Percentiles rank a stretch among this genome's conserved stretches.
These are phyloP conservation scores for Suillus subluteus DNA, from an alignment of 768 basidiomycete genomes.

Conservation along the genomic window DNA sequence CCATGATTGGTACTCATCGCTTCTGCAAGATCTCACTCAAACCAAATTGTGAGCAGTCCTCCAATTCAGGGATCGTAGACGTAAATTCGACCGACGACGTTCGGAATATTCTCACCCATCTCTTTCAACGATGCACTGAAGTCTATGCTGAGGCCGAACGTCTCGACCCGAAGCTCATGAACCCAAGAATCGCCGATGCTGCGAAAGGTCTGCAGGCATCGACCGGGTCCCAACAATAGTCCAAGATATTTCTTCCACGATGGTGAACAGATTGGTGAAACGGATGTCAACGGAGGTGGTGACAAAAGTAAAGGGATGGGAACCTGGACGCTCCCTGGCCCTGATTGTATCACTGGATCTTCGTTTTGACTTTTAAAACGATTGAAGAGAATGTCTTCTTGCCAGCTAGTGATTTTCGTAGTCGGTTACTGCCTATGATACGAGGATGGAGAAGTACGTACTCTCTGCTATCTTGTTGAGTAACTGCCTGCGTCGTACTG, in stretches of 20 bases:
- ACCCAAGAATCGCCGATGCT: neutral
- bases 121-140: neutral
- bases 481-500: conserved; percentile 16
- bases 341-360: conserved; percentile 81
- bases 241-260: neutral
- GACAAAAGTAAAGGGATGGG: neutral
- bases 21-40: neutral
- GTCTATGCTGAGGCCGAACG: neutral
- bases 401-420: conserved; percentile 49
- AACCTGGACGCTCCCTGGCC: conserved; percentile 26
- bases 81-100: neutral
- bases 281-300: too few relatives aligned
- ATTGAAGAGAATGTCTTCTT: conserved; percentile 78
- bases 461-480: conserved; percentile 73
- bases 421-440: neutral
- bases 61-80: neutral
- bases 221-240: neutral
- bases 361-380: conserved; percentile 78
- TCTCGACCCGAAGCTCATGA: neutral
- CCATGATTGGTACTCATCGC: neutral
- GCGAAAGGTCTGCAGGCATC: neutral
- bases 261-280: neutral
- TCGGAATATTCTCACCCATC: neutral
- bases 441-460: conserved; percentile 38
- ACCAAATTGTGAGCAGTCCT: neutral